phyloP scores from a whole-genome alignment of 1,139 yeast species.

The Pichia sp. region DNA sequence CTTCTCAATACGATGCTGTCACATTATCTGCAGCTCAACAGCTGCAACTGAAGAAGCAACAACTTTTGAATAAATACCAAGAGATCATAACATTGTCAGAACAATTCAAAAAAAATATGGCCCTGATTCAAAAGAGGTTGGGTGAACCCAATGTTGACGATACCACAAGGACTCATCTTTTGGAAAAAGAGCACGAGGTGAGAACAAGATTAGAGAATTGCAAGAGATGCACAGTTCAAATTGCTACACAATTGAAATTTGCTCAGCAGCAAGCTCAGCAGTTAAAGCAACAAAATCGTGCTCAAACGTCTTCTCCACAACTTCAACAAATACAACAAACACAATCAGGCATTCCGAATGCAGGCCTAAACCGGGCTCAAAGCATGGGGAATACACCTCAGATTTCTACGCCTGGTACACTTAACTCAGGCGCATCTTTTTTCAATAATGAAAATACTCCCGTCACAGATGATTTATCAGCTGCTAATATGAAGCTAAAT shows the following conservation, averaged over 20 bases:
- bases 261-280: slow-evolving; percentile 24
- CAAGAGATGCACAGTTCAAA: slow-evolving; percentile 29
- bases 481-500: slow-evolving; percentile 1
- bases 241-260: slow-evolving; percentile 26
- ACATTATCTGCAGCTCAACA: slow-evolving; percentile 19
- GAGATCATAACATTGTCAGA: slow-evolving; percentile 33
- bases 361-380: neutral
- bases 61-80: slow-evolving; percentile 32
- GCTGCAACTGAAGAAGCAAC: slow-evolving; percentile 25
- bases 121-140: slow-evolving; percentile 36
- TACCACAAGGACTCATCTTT: slow-evolving; percentile 29
- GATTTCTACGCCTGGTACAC: neutral
- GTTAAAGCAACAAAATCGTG: slow-evolving; percentile 6
- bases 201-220: slow-evolving; percentile 32
- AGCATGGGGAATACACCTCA: slow-evolving; percentile 6
- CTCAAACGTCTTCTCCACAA: slow-evolving; percentile 18
- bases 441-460: neutral
- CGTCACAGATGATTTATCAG: neutral
- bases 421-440: neutral
- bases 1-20: slow-evolving; percentile 1
- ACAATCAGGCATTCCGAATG: slow-evolving; percentile 3
- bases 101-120: slow-evolving; percentile 42
- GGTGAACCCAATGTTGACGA: slow-evolving; percentile 33
- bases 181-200: slow-evolving; percentile 29
- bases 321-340: slow-evolving; percentile 21